Base-by-base conservation (phyloP, 192 early-diverging fungal genomes). In the Gaertneriomyces semiglobifer region DNA sequence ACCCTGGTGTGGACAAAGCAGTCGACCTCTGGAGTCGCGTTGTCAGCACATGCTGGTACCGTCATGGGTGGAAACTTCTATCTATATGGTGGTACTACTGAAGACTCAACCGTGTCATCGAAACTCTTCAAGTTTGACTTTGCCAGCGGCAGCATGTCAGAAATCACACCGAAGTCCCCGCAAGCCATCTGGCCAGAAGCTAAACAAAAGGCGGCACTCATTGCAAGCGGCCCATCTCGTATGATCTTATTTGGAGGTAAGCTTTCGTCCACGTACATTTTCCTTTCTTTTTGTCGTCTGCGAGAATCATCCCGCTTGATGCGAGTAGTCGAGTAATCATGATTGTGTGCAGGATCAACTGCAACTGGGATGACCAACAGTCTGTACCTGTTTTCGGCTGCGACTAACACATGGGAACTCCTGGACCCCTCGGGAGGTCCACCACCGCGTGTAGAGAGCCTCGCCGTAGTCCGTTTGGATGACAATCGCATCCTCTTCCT, bases 231-330 rank as follows among this genome's bases (percentile, higher is more conserved):
- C 9, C 44, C 44, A 14, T 47, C 60, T 44, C 60, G 48, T 38
- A 62, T 62, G n/a, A 46, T 46, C n/a, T 38, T 62, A 1, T 62
- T 62, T 19, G 60, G 60, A 14, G 60, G 60, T 46, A 19, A 50
- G 16, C 12, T 50, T 18, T 50, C 2, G 16, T n/a, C n/a, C n/a
- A n/a, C n/a, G n/a, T n/a, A n/a, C n/a, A n/a, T n/a, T n/a, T n/a
- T n/a, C n/a, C n/a, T n/a, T n/a, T n/a, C n/a, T n/a, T n/a, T n/a
- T n/a, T n/a, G n/a, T n/a, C n/a, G n/a, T 12, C 18, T 0, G 16
- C 18, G 48, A 12, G 48, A n/a, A 2, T 50, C 48, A 50, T 50
- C 12, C 18, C 2, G 12, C 18, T 0, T n/a, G 12, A n/a, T 50
- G 48, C 48, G 48, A 18, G 12, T 2, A 12, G 2, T 50, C 48